These are phyloP conservation scores for Diaporthe caulivora DNA, from an alignment of 2,329 filamentous ascomycete species.

Conservation along the genomic window DNA sequence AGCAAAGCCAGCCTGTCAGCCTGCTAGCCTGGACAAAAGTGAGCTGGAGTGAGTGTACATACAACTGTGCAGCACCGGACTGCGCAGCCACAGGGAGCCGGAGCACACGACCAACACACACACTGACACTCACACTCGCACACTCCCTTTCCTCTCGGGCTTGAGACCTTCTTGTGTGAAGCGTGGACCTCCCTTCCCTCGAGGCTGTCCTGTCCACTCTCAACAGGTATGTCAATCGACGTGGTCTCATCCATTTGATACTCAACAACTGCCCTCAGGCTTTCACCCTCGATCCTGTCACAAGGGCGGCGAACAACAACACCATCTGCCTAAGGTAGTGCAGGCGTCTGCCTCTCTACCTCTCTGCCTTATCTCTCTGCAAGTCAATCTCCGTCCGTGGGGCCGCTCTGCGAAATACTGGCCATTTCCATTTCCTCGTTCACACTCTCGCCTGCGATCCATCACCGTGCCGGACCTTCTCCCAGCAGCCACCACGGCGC, in stretches of 20 bases:
- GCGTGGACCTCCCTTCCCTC: conserved; percentile 17
- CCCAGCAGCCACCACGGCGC: conserved; percentile 17
- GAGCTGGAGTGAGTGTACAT: no score
- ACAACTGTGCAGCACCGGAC: conserved; percentile 2
- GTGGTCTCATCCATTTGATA: conserved; percentile 6
- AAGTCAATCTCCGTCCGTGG: conserved; percentile 33
- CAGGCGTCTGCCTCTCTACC: background rate
- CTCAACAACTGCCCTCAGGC: conserved; percentile 10
- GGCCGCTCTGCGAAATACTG: conserved; percentile 35
- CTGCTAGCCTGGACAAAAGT: background rate
- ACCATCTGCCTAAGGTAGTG: background rate
- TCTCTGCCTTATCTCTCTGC: background rate
- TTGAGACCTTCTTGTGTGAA: background rate
- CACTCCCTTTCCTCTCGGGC: conserved; percentile 14
- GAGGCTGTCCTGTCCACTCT: conserved; percentile 14
- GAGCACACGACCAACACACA: conserved; percentile 10
- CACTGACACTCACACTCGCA: background rate
- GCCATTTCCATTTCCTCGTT: conserved; percentile 32
- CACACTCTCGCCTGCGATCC: conserved; percentile 12
- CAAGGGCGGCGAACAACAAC: conserved; percentile 12
- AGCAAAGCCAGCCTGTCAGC: background rate
- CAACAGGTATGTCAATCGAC: conserved; percentile 19
- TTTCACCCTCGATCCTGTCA: background rate
- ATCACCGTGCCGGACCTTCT: conserved; percentile 25
- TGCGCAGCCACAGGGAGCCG: conserved; percentile 17